Percentiles rank a stretch among this genome's conserved stretches.
Evolutionary conservation across 164 flowering plant species (phyloP).

Genomic region (Vitis riparia): DNA sequence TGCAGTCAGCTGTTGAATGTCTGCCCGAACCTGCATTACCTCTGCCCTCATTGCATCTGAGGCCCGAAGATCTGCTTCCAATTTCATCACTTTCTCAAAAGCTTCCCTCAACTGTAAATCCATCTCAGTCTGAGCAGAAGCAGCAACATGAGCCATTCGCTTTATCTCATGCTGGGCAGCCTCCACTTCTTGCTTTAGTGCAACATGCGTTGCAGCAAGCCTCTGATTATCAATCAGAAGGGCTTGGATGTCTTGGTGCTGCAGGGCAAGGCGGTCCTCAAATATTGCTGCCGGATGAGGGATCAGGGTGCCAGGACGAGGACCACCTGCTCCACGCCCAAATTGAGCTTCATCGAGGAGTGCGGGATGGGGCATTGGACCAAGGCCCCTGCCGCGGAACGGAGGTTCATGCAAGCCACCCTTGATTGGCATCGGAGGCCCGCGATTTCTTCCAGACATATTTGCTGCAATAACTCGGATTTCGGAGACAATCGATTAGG

Average conservation of each 20-base stretch:
- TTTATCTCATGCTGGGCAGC: slow-evolving; percentile 59
- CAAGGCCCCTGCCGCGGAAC: too few species aligned
- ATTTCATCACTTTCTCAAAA: slow-evolving; percentile 52
- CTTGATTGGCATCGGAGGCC: background rate
- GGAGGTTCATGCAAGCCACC: too few species aligned
- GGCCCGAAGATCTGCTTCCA: slow-evolving; percentile 59
- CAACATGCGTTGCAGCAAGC: slow-evolving; percentile 67
- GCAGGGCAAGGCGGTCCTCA: slow-evolving; percentile 46
- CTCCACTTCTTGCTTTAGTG: slow-evolving; percentile 70
- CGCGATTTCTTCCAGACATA: slow-evolving; percentile 29
- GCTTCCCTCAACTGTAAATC: slow-evolving; percentile 61
- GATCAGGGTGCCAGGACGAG: too few species aligned
- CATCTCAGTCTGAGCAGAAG: slow-evolving; percentile 52
- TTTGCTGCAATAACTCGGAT: background rate
- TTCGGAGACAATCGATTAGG: too few species aligned
- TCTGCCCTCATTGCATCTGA: slow-evolving; percentile 44
- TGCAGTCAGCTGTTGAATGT: slow-evolving; percentile 42
- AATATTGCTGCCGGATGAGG: slow-evolving; percentile 21
- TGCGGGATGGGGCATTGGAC: background rate
- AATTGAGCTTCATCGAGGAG: slow-evolving; percentile 5
- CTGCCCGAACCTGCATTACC: slow-evolving; percentile 46
- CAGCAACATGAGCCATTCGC: slow-evolving; percentile 44
- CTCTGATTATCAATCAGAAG: slow-evolving; percentile 73
- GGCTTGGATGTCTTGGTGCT: slow-evolving; percentile 57
- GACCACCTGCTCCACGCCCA: background rate